Base-by-base conservation (phyloP, 2,329 filamentous ascomycete species). In the Sporothrix globosa region DNA sequence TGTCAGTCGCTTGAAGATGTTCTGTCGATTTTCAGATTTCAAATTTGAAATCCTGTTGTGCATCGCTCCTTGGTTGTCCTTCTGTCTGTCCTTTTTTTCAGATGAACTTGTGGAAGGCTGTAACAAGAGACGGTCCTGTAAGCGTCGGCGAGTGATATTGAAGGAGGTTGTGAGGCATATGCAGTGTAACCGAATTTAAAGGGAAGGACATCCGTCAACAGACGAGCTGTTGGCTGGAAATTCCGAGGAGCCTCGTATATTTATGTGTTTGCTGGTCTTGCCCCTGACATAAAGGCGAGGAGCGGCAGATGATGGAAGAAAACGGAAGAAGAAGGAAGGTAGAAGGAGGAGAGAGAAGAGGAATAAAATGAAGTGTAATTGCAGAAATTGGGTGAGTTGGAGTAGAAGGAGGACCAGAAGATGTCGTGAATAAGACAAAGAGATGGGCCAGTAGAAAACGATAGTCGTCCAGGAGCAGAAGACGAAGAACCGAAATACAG, bases 201-300 rank as follows among this genome's bases (percentile, higher is more conserved):
- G 44, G 69, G 67, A 70, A 72, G 67, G 53, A 50, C 27, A 69
- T 54, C 56, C 44, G 44, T 61, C 27, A n/a, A 52, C 19, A 63
- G 48, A 24, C 46, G 21, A 52, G 27, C 21, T 39, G 27, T 68
- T 72, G 73, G 71, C 60, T 68, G 71, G 68, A 54, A 72, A 72
- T 72, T 72, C 65, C 71, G 63, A n/a, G 44, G 54, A 63, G 68
- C 56, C 68, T 53, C 27, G 54, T 63, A 44, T 53, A 69, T 69
- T 44, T 69, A 69, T 68, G 46, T 68, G 39, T 48, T 39, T 61
- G 68, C 56, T 46, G 53, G 68, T 52, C 54, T 48, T 27, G 53
- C 34, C 14, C 6, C n/a, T 3, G 34, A 21, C 14, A 27, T 19
- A n/a, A 1, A 56, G 41, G 46, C 24, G 53, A 39, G 21, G 13